Evolutionary conservation across 257 asterid genomes (phyloP), one percentile per base, ranked within the genome.

Genomic region (Plantago ovata): DNA sequence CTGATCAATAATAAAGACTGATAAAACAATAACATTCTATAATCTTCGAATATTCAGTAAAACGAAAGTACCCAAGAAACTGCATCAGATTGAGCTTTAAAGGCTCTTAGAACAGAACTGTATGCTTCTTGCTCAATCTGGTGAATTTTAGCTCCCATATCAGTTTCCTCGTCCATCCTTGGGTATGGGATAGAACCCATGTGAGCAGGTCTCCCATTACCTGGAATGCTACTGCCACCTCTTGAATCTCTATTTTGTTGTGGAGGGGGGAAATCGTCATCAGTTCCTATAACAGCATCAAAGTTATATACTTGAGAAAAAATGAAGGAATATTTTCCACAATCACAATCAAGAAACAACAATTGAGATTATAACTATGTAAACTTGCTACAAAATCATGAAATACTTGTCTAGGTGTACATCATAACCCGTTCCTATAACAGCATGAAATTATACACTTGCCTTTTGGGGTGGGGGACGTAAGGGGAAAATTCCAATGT

Each of bases 41-140:
- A 45, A 67, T 63, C 74, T 64, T 76, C 66, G 63, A 18, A 45
- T 33, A 23, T 46, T 59, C 11, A 52, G 61, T 24, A 56, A n/a
- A 55, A 52, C 45, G 69, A 51, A 57, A 61, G 63, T 84, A 89
- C 97, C 97, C 97, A 89, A 60, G 95, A 63, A 74, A 89, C 69
- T 62, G 97, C 90, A 79, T 86, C 97, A 41, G 81, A 85, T 83
- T 90, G 97, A 50, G 96, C 97, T 82, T 86, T 86, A 77, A 90
- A 86, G 61, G 97, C 97, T 76, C 95, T 75, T 69, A 90, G 74
- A 74, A 90, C 82, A 12, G 97, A 84, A 72, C 76, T 73, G 77
- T 90, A 90, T 41, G 97, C 97, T 71, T 90, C 96, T 75, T 86
- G 90, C 86, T 86, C 96, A 64, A 90, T 80, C 74, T 90, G 95